Evolutionary conservation across 2,329 filamentous ascomycete genomes (phyloP).

Genomic region (Ascochyta rabiei): DNA sequence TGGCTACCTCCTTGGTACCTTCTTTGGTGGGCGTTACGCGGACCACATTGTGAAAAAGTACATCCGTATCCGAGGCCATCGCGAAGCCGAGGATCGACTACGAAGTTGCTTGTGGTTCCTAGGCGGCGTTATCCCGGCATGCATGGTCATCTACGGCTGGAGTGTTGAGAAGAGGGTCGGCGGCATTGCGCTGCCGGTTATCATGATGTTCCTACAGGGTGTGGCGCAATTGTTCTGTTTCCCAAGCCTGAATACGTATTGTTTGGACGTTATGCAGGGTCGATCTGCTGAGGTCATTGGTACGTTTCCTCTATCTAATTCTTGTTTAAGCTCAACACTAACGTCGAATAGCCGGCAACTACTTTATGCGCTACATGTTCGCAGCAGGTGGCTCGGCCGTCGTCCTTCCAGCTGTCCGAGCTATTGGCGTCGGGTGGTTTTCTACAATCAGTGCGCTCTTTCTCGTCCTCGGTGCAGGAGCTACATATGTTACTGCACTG

Average conservation of each 20-base stretch:
- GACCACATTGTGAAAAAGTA: constrained; percentile 70
- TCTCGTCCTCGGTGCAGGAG: constrained; percentile 55
- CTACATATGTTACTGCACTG: constrained; percentile 56
- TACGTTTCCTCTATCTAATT: constrained; percentile 20
- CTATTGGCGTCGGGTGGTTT: constrained; percentile 82
- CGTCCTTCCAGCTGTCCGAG: constrained; percentile 74
- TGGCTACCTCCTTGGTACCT: constrained; percentile 72
- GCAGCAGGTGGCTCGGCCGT: constrained; percentile 73
- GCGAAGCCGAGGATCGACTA: constrained; percentile 72
- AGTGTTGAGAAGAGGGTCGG: constrained; percentile 61
- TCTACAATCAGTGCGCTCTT: constrained; percentile 70
- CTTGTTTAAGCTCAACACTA: background rate
- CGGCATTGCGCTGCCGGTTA: constrained; percentile 67
- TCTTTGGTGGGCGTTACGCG: constrained; percentile 74
- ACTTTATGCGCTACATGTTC: constrained; percentile 77
- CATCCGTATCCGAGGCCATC: constrained; percentile 65
- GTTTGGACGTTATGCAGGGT: constrained; percentile 78
- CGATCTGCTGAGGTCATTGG: constrained; percentile 72
- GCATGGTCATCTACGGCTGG: constrained; percentile 74
- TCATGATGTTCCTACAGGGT: constrained; percentile 77
- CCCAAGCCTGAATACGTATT: constrained; percentile 78
- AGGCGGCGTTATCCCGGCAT: constrained; percentile 63
- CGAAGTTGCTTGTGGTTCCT: constrained; percentile 61
- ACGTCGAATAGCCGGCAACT: constrained; percentile 67
- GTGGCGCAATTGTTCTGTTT: constrained; percentile 78